A percentile compares a stretch with the other conserved stretches of the same genome.
Evolutionary conservation across 352 stramenopile species (phyloP).

Genomic region (Phytophthora crassamura): DNA sequence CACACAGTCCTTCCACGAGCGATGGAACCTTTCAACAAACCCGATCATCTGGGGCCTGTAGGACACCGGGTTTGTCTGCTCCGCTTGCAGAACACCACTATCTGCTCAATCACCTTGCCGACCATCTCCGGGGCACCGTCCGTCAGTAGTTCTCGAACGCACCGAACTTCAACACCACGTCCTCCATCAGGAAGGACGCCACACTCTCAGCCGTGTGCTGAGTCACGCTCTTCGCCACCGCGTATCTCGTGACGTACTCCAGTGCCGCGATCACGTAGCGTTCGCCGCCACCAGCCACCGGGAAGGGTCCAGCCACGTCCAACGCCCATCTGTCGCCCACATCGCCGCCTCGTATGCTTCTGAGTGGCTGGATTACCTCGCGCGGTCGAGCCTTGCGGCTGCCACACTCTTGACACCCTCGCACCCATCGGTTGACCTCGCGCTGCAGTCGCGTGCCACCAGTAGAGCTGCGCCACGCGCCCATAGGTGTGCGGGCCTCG

Average conservation of each 20-base stretch:
- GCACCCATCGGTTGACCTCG: not conserved
- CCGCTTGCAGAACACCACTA: not conserved
- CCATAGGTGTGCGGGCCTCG: not conserved
- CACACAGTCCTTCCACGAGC: not conserved
- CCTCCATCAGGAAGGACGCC: too few relatives aligned
- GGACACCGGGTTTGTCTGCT: not conserved
- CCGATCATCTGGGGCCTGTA: not conserved
- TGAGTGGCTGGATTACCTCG: not conserved
- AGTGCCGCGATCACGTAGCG: not conserved
- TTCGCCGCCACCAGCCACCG: not conserved
- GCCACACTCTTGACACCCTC: too few relatives aligned
- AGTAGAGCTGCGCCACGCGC: not conserved
- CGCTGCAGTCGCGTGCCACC: not conserved
- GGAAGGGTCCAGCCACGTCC: not conserved
- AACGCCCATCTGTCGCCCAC: not conserved
- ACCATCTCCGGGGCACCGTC: not conserved
- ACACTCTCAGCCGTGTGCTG: too few relatives aligned
- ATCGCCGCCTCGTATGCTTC: not conserved
- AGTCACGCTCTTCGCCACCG: not conserved
- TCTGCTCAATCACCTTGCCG: not conserved
- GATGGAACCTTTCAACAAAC: not conserved
- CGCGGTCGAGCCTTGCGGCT: too few relatives aligned
- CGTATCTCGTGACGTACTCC: not conserved
- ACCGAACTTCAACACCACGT: too few relatives aligned
- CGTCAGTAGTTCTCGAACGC: too few relatives aligned